Evolutionary conservation across 306 rosid genomes (phyloP).

Genomic region (Vigna radiata): DNA sequence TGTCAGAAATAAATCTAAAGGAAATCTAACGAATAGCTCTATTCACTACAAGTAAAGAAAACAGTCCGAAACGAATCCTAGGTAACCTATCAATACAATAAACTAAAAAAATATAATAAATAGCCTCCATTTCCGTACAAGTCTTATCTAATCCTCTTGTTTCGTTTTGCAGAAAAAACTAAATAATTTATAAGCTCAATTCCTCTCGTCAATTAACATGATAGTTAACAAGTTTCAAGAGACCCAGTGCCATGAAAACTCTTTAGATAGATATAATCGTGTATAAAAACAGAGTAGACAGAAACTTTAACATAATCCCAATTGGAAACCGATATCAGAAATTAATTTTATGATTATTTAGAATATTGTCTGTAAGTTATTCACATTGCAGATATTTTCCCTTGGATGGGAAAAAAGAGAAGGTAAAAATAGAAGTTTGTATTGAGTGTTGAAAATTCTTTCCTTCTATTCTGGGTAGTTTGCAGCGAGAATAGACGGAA

Average conservation of each 20-base stretch:
- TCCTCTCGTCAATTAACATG: not conserved
- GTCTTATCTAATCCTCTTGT: slow-evolving; percentile 4
- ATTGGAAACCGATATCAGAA: not conserved
- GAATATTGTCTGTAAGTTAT: not conserved
- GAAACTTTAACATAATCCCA: not conserved
- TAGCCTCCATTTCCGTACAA: not conserved
- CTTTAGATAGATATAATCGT: not conserved
- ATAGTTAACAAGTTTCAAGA: not conserved
- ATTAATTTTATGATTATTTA: not conserved
- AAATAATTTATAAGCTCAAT: slow-evolving; percentile 6
- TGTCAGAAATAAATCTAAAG: not conserved
- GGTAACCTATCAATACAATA: not conserved
- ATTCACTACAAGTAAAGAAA: not conserved
- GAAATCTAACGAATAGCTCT: not conserved
- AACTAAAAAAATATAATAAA: not conserved
- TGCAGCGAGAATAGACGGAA: not conserved
- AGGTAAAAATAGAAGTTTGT: not conserved
- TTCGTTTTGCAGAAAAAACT: not conserved
- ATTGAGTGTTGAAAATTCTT: slow-evolving; percentile 4
- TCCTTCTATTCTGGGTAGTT: slow-evolving; percentile 13
- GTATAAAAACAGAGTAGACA: not conserved
- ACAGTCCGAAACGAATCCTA: not conserved
- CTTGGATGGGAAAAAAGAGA: too few species aligned
- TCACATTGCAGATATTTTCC: not conserved
- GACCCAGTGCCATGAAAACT: not conserved